Percentiles rank a stretch among this genome's conserved stretches.
Evolutionary conservation across 2,329 filamentous ascomycete genomes (phyloP).

Genomic region (Xylaria digitata): DNA sequence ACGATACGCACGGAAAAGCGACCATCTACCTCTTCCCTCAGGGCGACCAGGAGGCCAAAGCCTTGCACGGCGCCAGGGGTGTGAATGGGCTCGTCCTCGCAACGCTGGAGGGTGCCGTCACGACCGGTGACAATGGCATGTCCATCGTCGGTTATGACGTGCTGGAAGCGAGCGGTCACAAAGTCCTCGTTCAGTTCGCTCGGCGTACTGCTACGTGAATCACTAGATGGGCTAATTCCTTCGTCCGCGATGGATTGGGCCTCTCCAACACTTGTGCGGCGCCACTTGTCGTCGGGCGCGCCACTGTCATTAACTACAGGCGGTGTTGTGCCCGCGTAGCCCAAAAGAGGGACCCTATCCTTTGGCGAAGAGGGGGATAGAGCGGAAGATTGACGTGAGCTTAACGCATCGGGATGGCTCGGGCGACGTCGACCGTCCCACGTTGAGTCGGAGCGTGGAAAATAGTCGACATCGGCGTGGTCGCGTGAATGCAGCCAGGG

Average conservation of each 20-base stretch:
- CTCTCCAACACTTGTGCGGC: constrained; percentile 36
- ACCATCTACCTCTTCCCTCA: constrained; percentile 77
- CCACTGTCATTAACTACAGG: constrained; percentile 45
- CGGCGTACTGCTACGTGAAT: constrained; percentile 32
- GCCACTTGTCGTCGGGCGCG: constrained; percentile 43
- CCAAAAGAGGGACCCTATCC: constrained; percentile 20
- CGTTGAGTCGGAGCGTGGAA: constrained; percentile 47
- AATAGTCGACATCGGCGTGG: constrained; percentile 54
- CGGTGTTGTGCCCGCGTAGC: constrained; percentile 25
- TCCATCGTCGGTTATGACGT: constrained; percentile 79
- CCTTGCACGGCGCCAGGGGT: constrained; percentile 84
- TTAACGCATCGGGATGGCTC: constrained; percentile 42
- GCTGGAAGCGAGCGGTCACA: constrained; percentile 80
- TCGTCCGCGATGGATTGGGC: constrained; percentile 22
- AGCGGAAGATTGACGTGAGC: constrained; percentile 38
- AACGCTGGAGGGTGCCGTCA: constrained; percentile 78
- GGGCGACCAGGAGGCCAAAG: constrained; percentile 80
- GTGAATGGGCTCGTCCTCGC: constrained; percentile 92
- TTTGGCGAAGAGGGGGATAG: constrained; percentile 33
- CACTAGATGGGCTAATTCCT: constrained; percentile 22
- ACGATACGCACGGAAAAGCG: constrained; percentile 77
- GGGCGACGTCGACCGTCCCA: constrained; percentile 51
- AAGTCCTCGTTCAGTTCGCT: constrained; percentile 56
- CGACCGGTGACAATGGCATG: constrained; percentile 86
- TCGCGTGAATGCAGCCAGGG: constrained; percentile 49